Evolutionary conservation across 805 yeast species (phyloP), one percentile per base, ranked within the genome.

Genomic region (Candida stauntonica): DNA sequence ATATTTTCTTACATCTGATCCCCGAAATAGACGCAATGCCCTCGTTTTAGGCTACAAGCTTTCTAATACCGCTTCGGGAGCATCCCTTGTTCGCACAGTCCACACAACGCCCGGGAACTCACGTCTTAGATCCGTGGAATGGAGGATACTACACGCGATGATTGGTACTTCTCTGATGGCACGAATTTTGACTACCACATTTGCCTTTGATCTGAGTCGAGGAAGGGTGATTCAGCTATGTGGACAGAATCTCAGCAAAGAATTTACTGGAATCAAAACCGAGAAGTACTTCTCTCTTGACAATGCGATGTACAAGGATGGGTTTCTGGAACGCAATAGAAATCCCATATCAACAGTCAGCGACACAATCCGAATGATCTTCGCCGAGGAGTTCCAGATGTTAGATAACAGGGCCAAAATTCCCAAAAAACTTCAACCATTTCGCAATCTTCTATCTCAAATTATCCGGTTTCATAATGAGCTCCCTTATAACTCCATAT

Each of bases 11-110:
- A 40, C 45, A 3, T 33, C 54, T 9, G n/a, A n/a, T n/a, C n/a
- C n/a, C n/a, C n/a, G n/a, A n/a, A 57, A 59, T 16, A 47, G 54
- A 3, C 41, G 54, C 3, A 75, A 75, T 51, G 62, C 63, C 0
- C 35, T 79, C 5, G 45, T 62, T 0, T 48, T 52, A 31, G 84
- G 82, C 0, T 74, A 72, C 43, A 48, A 48, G 4, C 57, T 64
- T 32, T 69, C 68, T 1, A 42, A 48, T 2, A 51, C 44, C 5
- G 44, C 50, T 7, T 42, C 61, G 7, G 52, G 62, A 0, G 47
- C 56, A 6, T 52, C 61, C 6, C 41, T 36, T 4, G 46, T 63
- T 31, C 62, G 62, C 31, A 59, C 68, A 26, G 45, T 49, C 2
- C 55, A 61, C 5, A 52, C 60, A 7, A 74, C 68, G 43, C 57